Conservation (phyloP, 1,284 basidiomycete genomes). For the Ceratobasidium sp. region DNA sequence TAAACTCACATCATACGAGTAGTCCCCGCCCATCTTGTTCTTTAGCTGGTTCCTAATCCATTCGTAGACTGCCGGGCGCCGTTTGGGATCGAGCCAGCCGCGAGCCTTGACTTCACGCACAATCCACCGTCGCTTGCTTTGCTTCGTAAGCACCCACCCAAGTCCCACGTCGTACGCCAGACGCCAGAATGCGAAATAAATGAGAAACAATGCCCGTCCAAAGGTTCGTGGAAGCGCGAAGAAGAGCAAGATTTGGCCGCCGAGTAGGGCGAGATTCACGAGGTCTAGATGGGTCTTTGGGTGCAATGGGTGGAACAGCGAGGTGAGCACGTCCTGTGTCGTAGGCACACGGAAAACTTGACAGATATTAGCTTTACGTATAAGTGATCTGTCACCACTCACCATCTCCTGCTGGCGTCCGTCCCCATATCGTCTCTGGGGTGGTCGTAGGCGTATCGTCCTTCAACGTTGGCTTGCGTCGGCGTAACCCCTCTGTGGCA, state of each 20-base stretch:
- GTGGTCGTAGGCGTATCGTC: not conserved
- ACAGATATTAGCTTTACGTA: conserved; percentile 3
- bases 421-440: conserved; percentile 25
- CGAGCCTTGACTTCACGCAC: conserved; percentile 79
- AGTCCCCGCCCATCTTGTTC: conserved; percentile 95
- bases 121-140: conserved; percentile 94
- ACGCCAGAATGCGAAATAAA: conserved; percentile 95
- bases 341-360: conserved; percentile 94
- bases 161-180: conserved; percentile 92
- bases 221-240: conserved; percentile 66
- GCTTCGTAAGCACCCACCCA: conserved; percentile 92
- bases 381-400: not conserved
- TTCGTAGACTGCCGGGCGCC: conserved; percentile 68
- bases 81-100: conserved; percentile 87
- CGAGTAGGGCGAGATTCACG: conserved; percentile 82
- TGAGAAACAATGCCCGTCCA: conserved; percentile 75
- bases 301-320: conserved; percentile 87
- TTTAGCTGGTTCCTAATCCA: conserved; percentile 91
- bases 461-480: conserved; percentile 18
- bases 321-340: conserved; percentile 94
- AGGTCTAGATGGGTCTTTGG: conserved; percentile 93
- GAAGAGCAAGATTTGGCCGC: conserved; percentile 83
- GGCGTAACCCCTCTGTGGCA: not conserved
- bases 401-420: conserved; percentile 23
- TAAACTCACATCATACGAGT: conserved; percentile 83